Percentiles rank a stretch among this genome's conserved stretches.
Evolutionary conservation across 2,329 filamentous ascomycete species (phyloP).

Genomic region (Cordyceps militaris): DNA sequence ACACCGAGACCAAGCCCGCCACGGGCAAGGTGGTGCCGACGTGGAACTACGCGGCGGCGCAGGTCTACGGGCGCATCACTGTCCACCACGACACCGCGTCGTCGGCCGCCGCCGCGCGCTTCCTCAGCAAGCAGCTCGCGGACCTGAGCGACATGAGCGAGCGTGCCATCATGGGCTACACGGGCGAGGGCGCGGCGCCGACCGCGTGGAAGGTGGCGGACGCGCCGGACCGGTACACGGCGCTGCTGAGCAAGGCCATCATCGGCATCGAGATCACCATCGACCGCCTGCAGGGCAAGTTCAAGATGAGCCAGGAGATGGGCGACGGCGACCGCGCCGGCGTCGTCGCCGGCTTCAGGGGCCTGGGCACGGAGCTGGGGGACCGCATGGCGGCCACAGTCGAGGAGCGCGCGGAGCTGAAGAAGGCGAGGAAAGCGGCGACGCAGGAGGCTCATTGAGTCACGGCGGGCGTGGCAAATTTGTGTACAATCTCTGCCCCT

Average conservation of each 20-base stretch:
- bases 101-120: conserved; percentile 35
- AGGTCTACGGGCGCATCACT: conserved; percentile 52
- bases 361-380: conserved; percentile 7
- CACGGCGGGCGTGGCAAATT: not conserved
- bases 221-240: conserved; percentile 49
- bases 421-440: conserved; percentile 5
- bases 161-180: conserved; percentile 46
- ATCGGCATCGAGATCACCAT: conserved; percentile 55
- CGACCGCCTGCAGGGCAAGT: conserved; percentile 50
- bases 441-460: not conserved
- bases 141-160: conserved; percentile 48
- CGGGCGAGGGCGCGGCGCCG: conserved; percentile 23
- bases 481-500: not conserved
- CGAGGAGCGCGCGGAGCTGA: conserved; percentile 1
- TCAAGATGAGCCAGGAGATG: conserved; percentile 62
- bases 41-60: conserved; percentile 62
- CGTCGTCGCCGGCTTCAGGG: conserved; percentile 48
- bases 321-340: conserved; percentile 45
- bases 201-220: conserved; percentile 50
- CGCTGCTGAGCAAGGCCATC: conserved; percentile 50
- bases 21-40: conserved; percentile 63
- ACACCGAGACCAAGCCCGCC: conserved; percentile 55
- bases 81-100: conserved; percentile 45
- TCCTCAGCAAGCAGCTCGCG: conserved; percentile 43
- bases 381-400: conserved; percentile 4